Base-by-base conservation (phyloP, 1,139 yeast species). In the Debaryomyces sp. region DNA sequence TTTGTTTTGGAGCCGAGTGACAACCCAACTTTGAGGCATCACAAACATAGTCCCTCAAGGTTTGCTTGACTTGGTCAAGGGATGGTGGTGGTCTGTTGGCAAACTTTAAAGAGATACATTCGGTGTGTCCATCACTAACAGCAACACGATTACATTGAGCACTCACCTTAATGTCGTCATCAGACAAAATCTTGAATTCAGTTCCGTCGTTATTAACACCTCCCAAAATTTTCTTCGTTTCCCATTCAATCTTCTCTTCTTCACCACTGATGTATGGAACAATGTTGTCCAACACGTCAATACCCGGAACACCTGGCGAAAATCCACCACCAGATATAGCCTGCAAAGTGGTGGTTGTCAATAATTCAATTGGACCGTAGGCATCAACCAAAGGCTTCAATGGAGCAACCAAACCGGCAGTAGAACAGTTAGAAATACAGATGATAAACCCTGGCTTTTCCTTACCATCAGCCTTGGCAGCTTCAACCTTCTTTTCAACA, bases 261-360 rank as follows among this genome's bases (percentile, higher is more conserved):
- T 94, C 99, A 44, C 99, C 97, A 53, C 94, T 80, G 63, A 94
- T 94, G 77, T 76, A 92, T 43, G 99, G 99, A 48, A 94, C 90
- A 58, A 94, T 80, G 73, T 94, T 94, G 73, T 94, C 99, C 62
- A 94, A 79, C 47, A 94, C 85, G 65, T 94, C 98, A 71, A 94
- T 92, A 52, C 96, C 95, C 24, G 97, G 84, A 46, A 92, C 96
- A 67, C 99, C 99, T 41, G 99, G 99, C 12, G 97, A 89, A 70
- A 89, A 94, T 2, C 99, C 99, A 24, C 96, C 99, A 58, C 99
- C 99, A 7, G 98, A 91, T 55, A 94, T 89, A 40, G 99, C 99
- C 70, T 94, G 99, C 70, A 94, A 72, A 15, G 99, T 94, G 50
- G 98, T 91, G 46, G 96, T 84, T 30, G 96, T 86, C 60, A 92